Conservation (phyloP, 2,329 filamentous ascomycete genomes). For the Dothistroma septosporum region DNA sequence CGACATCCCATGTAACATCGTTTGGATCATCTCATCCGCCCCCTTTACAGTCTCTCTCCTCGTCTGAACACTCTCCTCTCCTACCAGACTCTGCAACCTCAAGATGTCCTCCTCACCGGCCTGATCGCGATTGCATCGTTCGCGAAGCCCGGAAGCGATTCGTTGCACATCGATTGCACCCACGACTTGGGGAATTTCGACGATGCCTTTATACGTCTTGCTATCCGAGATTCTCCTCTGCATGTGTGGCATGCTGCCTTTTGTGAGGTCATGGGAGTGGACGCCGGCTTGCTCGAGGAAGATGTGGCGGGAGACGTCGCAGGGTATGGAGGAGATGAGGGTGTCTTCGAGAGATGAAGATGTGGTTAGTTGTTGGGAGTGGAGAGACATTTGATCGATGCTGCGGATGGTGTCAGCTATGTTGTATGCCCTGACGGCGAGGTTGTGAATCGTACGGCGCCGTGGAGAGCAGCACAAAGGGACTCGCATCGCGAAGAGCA, state of each 20-base stretch:
- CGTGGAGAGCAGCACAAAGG: slow-evolving; percentile 84
- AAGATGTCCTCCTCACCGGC: neutral
- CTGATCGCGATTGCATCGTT: neutral
- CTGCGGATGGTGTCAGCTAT: slow-evolving; percentile 11
- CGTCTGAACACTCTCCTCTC: neutral
- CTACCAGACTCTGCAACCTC: neutral
- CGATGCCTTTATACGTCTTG: slow-evolving; percentile 27
- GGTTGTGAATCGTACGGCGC: slow-evolving; percentile 58
- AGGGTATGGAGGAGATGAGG: slow-evolving; percentile 39
- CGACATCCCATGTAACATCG: neutral
- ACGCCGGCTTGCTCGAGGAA: slow-evolving; percentile 74
- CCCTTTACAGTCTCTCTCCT: neutral
- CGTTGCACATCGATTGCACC: slow-evolving; percentile 42
- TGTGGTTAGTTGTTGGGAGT: slow-evolving; percentile 28
- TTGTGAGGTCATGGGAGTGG: slow-evolving; percentile 63
- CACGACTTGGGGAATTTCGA: slow-evolving; percentile 51
- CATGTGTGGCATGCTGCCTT: slow-evolving; percentile 45
- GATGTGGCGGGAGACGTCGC: slow-evolving; percentile 57
- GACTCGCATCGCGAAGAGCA: slow-evolving; percentile 57
- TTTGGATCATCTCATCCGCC: neutral
- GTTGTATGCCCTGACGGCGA: slow-evolving; percentile 20
- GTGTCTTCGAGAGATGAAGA: slow-evolving; percentile 28
- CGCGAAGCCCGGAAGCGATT: slow-evolving; percentile 5
- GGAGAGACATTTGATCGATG: slow-evolving; percentile 13
- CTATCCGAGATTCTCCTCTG: slow-evolving; percentile 47